phyloP scores from a whole-genome alignment of 345 rosid species.

The Dimocarpus longan region DNA sequence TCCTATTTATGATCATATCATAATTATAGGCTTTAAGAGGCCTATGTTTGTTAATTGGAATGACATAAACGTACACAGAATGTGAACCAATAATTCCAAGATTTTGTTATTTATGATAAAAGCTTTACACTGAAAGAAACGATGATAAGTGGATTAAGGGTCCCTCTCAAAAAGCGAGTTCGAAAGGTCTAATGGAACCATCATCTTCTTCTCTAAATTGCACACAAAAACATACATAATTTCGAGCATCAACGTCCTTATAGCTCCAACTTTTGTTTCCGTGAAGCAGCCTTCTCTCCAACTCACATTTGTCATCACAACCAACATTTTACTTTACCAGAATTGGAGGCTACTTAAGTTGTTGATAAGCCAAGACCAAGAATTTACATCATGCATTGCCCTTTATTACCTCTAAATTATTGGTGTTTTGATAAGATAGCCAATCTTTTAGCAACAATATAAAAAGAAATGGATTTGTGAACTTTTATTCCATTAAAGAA shows the following conservation, averaged over 20 bases:
- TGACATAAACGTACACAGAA: slow-evolving; percentile 8
- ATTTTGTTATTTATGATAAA: neutral
- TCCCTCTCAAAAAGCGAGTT: slow-evolving; percentile 26
- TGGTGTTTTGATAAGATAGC: slow-evolving; percentile 12
- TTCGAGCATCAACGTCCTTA: slow-evolving; percentile 18
- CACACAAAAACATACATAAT: neutral
- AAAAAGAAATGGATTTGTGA: neutral
- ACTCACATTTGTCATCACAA: neutral
- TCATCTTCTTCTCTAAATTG: neutral
- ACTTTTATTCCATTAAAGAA: neutral
- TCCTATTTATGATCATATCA: slow-evolving; percentile 20
- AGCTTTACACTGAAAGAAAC: slow-evolving; percentile 11
- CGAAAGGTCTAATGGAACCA: slow-evolving; percentile 28
- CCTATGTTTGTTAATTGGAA: neutral
- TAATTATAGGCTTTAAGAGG: slow-evolving; percentile 31
- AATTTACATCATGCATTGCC: neutral
- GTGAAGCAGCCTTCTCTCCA: slow-evolving; percentile 17
- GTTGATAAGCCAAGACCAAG: neutral
- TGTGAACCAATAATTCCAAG: slow-evolving; percentile 17
- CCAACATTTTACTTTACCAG: neutral
- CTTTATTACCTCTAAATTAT: neutral
- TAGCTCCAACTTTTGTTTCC: slow-evolving; percentile 23
- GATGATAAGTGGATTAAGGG: slow-evolving; percentile 28
- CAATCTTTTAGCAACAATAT: neutral
- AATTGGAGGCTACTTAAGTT: neutral